phyloP scores from a whole-genome alignment of 2,329 filamentous ascomycete genomes.

The Mycogone perniciosa region DNA sequence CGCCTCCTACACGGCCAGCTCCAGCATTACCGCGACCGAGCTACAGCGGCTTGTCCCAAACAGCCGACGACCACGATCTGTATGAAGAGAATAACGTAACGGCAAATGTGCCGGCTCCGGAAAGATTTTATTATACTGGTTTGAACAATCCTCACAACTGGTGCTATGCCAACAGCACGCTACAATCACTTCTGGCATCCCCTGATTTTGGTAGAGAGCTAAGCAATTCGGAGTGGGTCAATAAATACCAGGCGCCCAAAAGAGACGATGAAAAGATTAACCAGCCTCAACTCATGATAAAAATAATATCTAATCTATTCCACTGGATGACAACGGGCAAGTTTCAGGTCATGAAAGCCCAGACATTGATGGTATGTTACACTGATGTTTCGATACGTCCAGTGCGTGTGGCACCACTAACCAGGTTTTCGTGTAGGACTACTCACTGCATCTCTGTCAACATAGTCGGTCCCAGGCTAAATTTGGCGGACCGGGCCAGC shows the following conservation, averaged over 20 bases:
- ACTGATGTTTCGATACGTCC: background rate
- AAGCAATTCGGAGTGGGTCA: slow-evolving; percentile 52
- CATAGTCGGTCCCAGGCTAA: slow-evolving; percentile 25
- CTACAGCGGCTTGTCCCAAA: slow-evolving; percentile 65
- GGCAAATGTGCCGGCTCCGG: slow-evolving; percentile 27
- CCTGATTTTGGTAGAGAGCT: slow-evolving; percentile 59
- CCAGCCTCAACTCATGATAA: slow-evolving; percentile 53
- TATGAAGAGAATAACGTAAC: slow-evolving; percentile 35
- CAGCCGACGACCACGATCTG: slow-evolving; percentile 28
- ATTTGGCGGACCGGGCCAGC: slow-evolving; percentile 71
- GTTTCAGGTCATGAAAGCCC: slow-evolving; percentile 45
- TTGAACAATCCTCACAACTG: slow-evolving; percentile 74
- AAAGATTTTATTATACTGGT: slow-evolving; percentile 48
- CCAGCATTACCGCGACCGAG: slow-evolving; percentile 63
- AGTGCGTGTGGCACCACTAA: background rate
- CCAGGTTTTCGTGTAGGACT: slow-evolving; percentile 38
- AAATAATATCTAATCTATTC: slow-evolving; percentile 53
- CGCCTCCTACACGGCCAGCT: slow-evolving; percentile 59
- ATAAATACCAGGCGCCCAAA: slow-evolving; percentile 60
- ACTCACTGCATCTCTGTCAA: slow-evolving; percentile 38
- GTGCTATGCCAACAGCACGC: slow-evolving; percentile 87
- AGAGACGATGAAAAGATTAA: slow-evolving; percentile 51
- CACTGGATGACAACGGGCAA: slow-evolving; percentile 49
- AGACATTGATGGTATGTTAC: slow-evolving; percentile 50
- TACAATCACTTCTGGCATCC: slow-evolving; percentile 78